A percentile compares a stretch with the other conserved stretches of the same genome.
Conservation (phyloP, 2,329 filamentous ascomycete species). For the Scytalidium lignicola region DNA sequence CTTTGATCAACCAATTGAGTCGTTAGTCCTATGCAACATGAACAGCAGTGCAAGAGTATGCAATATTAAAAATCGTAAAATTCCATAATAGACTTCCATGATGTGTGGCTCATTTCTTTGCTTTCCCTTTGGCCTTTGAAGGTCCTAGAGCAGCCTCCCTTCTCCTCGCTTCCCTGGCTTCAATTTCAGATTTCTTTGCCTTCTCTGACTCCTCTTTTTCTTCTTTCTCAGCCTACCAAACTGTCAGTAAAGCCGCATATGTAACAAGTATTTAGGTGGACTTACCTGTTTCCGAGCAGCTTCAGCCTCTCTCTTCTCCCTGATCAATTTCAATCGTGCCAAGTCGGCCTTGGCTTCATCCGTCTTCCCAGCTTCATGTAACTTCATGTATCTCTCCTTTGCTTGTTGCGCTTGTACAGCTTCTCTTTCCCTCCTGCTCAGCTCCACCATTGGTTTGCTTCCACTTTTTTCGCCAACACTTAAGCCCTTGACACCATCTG, state of each 20-base stretch:
- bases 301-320: conserved; percentile 81
- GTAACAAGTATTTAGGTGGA: conserved; percentile 19
- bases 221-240: conserved; percentile 30
- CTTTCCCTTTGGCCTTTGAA: conserved; percentile 20
- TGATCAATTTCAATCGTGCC: conserved; percentile 74
- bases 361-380: conserved; percentile 93
- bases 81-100: neutral
- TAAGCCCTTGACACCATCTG: conserved; percentile 52
- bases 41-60: neutral
- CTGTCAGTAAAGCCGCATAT: conserved; percentile 13
- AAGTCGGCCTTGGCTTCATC: conserved; percentile 90
- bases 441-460: conserved; percentile 41
- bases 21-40: neutral
- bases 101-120: conserved; percentile 16
- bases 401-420: conserved; percentile 81
- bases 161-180: conserved; percentile 38
- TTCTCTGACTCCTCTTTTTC: conserved; percentile 32
- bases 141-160: conserved; percentile 28
- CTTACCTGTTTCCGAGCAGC: conserved; percentile 75
- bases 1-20: neutral
- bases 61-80: neutral
- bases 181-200: conserved; percentile 40
- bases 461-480: conserved; percentile 37
- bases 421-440: conserved; percentile 67
- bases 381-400: conserved; percentile 83